These are phyloP conservation scores for Trematosphaeria pertusa DNA, from an alignment of 2,329 filamentous ascomycete genomes.

Conservation along the genomic window DNA sequence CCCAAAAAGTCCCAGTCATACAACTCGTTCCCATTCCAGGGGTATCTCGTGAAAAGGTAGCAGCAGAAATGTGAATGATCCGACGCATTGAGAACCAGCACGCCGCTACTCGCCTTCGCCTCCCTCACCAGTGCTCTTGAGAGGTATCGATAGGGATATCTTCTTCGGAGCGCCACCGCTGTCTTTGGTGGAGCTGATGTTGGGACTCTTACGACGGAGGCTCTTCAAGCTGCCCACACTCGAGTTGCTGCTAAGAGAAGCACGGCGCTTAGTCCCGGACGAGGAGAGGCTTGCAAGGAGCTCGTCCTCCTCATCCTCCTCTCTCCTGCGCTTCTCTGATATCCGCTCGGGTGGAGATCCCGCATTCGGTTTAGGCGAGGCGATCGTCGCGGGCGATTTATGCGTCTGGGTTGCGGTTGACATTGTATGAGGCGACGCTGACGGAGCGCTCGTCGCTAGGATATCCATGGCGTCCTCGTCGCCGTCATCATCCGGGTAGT, in stretches of 20 bases:
- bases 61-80: slow-evolving; percentile 31
- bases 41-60: slow-evolving; percentile 45
- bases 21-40: slow-evolving; percentile 41
- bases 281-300: slow-evolving; percentile 76
- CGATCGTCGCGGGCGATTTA: slow-evolving; percentile 29
- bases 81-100: slow-evolving; percentile 16
- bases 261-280: slow-evolving; percentile 54
- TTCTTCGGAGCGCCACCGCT: slow-evolving; percentile 47
- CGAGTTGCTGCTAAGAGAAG: slow-evolving; percentile 43
- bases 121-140: slow-evolving; percentile 46
- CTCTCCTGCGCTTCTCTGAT: slow-evolving; percentile 86
- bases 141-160: slow-evolving; percentile 49
- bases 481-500: slow-evolving; percentile 91
- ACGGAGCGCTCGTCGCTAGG: slow-evolving; percentile 53
- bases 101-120: slow-evolving; percentile 37
- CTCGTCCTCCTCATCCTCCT: slow-evolving; percentile 93
- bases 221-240: slow-evolving; percentile 42
- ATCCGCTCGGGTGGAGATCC: slow-evolving; percentile 70
- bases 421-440: slow-evolving; percentile 36
- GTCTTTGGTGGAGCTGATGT: slow-evolving; percentile 53
- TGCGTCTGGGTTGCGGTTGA: slow-evolving; percentile 30
- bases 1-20: slow-evolving; percentile 39
- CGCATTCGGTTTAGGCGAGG: slow-evolving; percentile 29
- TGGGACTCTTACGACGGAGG: slow-evolving; percentile 53
- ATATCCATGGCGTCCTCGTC: slow-evolving; percentile 65